Conservation (phyloP, 2,329 filamentous ascomycete species). For the Penicillium sumatraense region DNA sequence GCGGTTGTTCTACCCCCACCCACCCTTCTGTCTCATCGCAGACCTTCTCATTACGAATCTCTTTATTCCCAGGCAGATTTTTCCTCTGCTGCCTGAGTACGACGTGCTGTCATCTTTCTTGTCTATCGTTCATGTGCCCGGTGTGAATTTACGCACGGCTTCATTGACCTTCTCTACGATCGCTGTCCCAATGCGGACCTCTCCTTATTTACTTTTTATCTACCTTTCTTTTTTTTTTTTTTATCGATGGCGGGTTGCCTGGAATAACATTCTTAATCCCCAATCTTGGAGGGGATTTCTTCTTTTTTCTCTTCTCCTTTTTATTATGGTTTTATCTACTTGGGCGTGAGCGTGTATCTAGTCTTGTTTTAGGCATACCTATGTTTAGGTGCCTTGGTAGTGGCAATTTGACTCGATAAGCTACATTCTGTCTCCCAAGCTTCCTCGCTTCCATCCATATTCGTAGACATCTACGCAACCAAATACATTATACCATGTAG, state of each 20-base stretch:
- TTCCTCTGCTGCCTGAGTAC: conserved; percentile 36
- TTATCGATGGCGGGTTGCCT: conserved; percentile 11
- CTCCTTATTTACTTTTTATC: conserved; percentile 16
- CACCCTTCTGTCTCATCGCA: conserved; percentile 11
- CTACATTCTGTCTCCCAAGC: no score
- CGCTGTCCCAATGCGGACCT: conserved; percentile 23
- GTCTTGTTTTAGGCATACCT: background rate
- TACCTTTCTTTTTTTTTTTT: conserved; percentile 19
- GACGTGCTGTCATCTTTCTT: conserved; percentile 36
- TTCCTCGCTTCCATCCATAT: no score
- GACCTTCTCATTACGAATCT: conserved; percentile 38
- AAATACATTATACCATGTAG: no score
- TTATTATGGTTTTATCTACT: conserved; percentile 1
- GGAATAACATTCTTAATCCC: conserved; percentile 17
- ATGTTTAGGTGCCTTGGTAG: conserved; percentile 4
- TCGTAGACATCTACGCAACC: no score
- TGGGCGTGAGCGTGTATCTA: conserved; percentile 11
- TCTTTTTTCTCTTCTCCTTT: conserved; percentile 8
- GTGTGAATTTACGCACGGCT: conserved; percentile 31
- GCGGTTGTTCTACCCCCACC: conserved; percentile 8
- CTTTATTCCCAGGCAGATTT: conserved; percentile 35
- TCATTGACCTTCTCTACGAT: conserved; percentile 32
- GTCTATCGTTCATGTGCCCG: conserved; percentile 39
- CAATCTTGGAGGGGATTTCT: conserved; percentile 3
- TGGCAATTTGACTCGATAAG: conserved; percentile 22